Evolutionary conservation across 2,329 filamentous ascomycete species (phyloP), one percentile per base, ranked within the genome.

Genomic region (Periconia macrospinosa): DNA sequence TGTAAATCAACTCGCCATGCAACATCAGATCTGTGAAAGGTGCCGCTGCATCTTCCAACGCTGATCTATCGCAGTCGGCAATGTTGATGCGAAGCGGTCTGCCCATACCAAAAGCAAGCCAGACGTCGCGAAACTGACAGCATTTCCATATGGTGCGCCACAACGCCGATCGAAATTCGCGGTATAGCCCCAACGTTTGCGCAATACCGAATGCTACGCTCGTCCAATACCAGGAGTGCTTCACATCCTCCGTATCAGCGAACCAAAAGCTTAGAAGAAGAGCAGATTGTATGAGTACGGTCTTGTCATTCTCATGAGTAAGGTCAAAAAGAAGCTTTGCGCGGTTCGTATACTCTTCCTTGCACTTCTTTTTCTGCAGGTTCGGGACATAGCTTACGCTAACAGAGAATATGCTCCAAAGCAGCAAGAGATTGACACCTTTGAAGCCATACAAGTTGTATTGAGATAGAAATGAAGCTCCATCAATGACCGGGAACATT

Each of bases 181-280:
- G 72, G 57, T 80, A 76, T 0, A 80, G 64, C 0, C 78, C 78
- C 2, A 78, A 68, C 3, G 73, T 75, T 27, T 79, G 77, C 15
- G 72, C 75, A 2, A 79, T 67, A 27, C 66, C 71, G 47, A 79
- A 74, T 6, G 77, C 76, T 20, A 76, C 68, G n/a, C 78, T 75
- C 3, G 72, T 75, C 77, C 78, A 79, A 50, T 79, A 75, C 77
- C 76, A 79, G 0, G 77, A 71, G 10, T 76, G 73, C 9, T 67
- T 70, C 13, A 75, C 69, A 46, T 79, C 75, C 45, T 78, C 73
- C 0, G 71, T 63, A 37, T 76, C 71, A 0, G 72, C 71, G 46
- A 76, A 76, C 70, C 74, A 79, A 50, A 76, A 78, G 8, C 72
- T 71, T 48, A 80, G 64, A 0, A 79, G 55, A 1, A 79, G 66